Evolutionary conservation across 2,329 filamentous ascomycete genomes (phyloP).

Genomic region (Podosphaera fusca): DNA sequence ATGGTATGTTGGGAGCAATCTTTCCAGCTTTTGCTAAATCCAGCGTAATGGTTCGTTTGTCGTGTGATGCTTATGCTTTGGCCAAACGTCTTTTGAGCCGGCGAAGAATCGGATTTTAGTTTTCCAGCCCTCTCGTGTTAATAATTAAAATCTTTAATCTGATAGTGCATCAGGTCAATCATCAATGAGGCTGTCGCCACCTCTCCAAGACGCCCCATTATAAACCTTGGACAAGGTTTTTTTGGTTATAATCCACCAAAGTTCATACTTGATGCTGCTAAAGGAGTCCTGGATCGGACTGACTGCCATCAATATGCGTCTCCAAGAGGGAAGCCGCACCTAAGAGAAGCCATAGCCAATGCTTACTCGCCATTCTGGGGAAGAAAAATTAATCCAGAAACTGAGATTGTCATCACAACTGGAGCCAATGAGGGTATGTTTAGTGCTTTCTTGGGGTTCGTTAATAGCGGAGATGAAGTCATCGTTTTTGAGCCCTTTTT

Average conservation of each 20-base stretch:
- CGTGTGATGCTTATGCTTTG: background rate
- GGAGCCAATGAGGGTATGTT: constrained; percentile 84
- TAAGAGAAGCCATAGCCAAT: constrained; percentile 82
- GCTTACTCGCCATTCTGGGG: constrained; percentile 84
- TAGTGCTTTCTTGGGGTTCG: constrained; percentile 91
- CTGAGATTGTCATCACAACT: constrained; percentile 84
- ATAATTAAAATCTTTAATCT: constrained; percentile 2
- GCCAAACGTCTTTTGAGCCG: background rate
- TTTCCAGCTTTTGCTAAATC: no score
- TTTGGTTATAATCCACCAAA: constrained; percentile 85
- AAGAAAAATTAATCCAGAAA: constrained; percentile 60
- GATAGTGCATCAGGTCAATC: constrained; percentile 27
- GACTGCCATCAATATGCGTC: constrained; percentile 98
- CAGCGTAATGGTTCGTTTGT: no score
- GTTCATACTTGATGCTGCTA: constrained; percentile 81
- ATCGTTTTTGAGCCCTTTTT: constrained; percentile 48
- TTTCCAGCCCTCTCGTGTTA: background rate
- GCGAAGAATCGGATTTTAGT: background rate
- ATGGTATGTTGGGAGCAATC: constrained; percentile 20
- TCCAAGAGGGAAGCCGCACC: constrained; percentile 71
- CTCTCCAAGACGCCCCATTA: constrained; percentile 37
- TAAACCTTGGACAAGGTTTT: constrained; percentile 46
- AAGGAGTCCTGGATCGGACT: constrained; percentile 66
- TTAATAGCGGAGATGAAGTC: constrained; percentile 18
- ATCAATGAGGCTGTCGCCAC: constrained; percentile 41